Base-by-base conservation (phyloP, 495 filamentous ascomycete species). In the Tetracladium setigerum region DNA sequence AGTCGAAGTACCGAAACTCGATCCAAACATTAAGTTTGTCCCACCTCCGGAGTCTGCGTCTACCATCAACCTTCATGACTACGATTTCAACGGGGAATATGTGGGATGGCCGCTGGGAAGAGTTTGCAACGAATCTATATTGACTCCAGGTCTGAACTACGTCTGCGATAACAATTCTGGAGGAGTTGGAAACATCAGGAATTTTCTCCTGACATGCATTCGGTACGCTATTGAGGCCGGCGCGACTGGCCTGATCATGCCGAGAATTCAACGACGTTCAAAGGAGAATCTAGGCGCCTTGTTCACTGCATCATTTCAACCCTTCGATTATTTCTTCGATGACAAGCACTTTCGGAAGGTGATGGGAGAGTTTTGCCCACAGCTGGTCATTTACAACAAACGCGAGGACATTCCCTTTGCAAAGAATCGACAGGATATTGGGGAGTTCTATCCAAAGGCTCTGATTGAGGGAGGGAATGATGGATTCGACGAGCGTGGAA, bases 151-250 rank as follows among this genome's bases (percentile, higher is more conserved):
- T 13, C 42, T 73, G 2, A 54, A 68, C 2, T 75, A 70, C 46
- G 36, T 49, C 65, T 76, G 72, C 56, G 70, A 73, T 55, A 69
- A 71, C 54, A 75, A 73, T 58, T 71, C 68, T 18, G 72, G 72
- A 32, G 72, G 72, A 12, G 67, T 72, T 7, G 71, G 72, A 31
- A 76, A 76, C 52, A 74, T 76, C 37, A 63, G 72, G 37, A 74
- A 72, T 55, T 76, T 69, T 56, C 67, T 76, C 45, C 58, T 66
- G 46, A 62, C 50, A 13, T 62, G 59, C 43, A 38, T 62, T 18
- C 50, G 56, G 35, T 59, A 62, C 32, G 59, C 50, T 4, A 59
- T 62, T 17, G 53, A 58, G 7, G 48, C 54, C 11, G 59, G 59
- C 14, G 56, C 56, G 8, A 31, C 55, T 10, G 49, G 42, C 7